These are phyloP conservation scores for Saccharomyces pastorianus DNA, from an alignment of 1,139 yeast genomes.

Conservation along the genomic window DNA sequence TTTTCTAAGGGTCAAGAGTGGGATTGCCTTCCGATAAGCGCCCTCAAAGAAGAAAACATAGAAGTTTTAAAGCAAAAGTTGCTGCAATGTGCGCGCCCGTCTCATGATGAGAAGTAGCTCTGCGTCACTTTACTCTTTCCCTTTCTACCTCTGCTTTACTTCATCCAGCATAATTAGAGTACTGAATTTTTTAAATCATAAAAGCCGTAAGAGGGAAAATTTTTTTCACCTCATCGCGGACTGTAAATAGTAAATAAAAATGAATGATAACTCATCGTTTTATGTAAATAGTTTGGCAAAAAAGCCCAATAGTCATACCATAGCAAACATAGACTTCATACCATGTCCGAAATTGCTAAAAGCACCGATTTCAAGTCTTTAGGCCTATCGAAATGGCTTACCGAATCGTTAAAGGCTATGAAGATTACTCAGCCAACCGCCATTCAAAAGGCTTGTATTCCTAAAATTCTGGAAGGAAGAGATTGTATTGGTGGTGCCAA, in stretches of 20 bases:
- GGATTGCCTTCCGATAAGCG: constrained; percentile 81
- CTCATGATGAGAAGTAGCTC: no score
- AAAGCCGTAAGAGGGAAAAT: neutral
- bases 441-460: constrained; percentile 84
- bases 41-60: constrained; percentile 60
- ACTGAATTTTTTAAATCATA: neutral
- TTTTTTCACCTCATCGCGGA: neutral
- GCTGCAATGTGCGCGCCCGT: constrained; percentile 32
- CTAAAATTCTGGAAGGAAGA: constrained; percentile 62
- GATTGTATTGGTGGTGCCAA: constrained; percentile 98
- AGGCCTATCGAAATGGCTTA: constrained; percentile 82
- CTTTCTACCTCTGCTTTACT: neutral
- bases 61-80: constrained; percentile 61
- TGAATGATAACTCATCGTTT: neutral
- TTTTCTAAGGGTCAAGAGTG: constrained; percentile 43
- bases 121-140: no score
- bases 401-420: constrained; percentile 74
- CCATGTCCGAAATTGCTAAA: neutral
- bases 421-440: constrained; percentile 75
- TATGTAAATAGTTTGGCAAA: neutral
- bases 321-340: neutral
- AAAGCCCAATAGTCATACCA: neutral
- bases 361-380: constrained; percentile 42
- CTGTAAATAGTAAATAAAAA: neutral
- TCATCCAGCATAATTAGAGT: neutral